Conservation (phyloP, 2,329 filamentous ascomycete species). For the Colletotrichum lini region DNA sequence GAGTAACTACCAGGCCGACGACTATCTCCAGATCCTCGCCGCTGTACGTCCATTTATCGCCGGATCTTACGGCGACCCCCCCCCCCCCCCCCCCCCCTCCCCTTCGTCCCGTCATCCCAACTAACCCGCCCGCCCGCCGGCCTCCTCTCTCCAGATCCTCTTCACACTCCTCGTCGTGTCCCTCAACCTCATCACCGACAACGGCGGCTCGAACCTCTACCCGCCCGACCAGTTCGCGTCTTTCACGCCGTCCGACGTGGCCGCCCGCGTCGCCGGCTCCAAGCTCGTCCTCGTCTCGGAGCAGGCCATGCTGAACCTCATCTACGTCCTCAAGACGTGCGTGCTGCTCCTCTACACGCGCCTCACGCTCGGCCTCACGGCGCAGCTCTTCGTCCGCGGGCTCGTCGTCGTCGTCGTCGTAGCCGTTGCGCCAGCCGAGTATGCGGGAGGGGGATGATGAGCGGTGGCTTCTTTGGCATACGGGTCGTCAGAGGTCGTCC, state of each 20-base stretch:
- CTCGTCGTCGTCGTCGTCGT: slow-evolving; percentile 45
- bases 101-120: neutral
- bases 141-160: slow-evolving; percentile 1
- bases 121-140: neutral
- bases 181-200: slow-evolving; percentile 28
- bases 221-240: slow-evolving; percentile 52
- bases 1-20: slow-evolving; percentile 17
- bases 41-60: neutral
- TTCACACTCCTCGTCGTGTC: slow-evolving; percentile 19
- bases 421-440: neutral
- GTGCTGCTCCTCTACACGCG: slow-evolving; percentile 61
- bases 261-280: slow-evolving; percentile 58
- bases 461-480: slow-evolving; percentile 11
- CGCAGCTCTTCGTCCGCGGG: slow-evolving; percentile 52
- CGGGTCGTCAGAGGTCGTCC: neutral
- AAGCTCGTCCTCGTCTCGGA: slow-evolving; percentile 61
- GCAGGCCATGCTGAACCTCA: slow-evolving; percentile 54
- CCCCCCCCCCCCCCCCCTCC: no score
- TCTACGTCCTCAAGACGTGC: slow-evolving; percentile 56
- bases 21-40: slow-evolving; percentile 38
- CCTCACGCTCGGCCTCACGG: slow-evolving; percentile 55
- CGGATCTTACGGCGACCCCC: no score
- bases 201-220: slow-evolving; percentile 53
- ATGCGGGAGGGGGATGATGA: neutral
- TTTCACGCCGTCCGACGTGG: slow-evolving; percentile 51